A percentile compares a stretch with the other conserved stretches of the same genome.
Evolutionary conservation across 257 asterid genomes (phyloP).

Genomic region (Solanum commersonii): DNA sequence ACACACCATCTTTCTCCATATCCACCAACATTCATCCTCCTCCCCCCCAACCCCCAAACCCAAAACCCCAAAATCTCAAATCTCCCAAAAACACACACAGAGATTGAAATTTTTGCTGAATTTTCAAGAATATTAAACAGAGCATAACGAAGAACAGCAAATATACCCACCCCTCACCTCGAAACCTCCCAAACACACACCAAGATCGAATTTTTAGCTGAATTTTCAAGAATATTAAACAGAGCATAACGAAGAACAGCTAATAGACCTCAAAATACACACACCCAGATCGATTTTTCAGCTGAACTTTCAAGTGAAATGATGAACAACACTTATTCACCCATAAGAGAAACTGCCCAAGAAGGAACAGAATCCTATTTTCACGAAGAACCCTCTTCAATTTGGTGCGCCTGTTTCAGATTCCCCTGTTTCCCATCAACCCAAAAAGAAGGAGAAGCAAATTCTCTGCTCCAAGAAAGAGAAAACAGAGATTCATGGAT

Average conservation of each 20-base stretch:
- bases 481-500: conserved; percentile 20
- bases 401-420: not conserved
- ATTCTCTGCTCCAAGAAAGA: not conserved
- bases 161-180: not conserved
- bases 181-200: not conserved
- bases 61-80: not conserved
- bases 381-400: not conserved
- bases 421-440: not conserved
- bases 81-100: not conserved
- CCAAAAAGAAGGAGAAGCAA: not conserved
- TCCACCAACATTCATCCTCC: not conserved
- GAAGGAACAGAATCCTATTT: not conserved
- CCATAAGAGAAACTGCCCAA: not conserved
- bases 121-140: not conserved
- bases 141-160: not conserved
- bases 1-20: not conserved
- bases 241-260: not conserved
- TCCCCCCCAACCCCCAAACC: not conserved
- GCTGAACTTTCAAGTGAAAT: not conserved
- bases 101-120: not conserved
- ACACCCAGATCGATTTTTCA: not conserved
- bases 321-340: not conserved
- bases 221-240: not conserved
- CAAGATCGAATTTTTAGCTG: not conserved
- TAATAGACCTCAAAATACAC: not conserved